Base-by-base conservation (phyloP, 1,284 basidiomycete species). In the Laetiporus sulphureus region DNA sequence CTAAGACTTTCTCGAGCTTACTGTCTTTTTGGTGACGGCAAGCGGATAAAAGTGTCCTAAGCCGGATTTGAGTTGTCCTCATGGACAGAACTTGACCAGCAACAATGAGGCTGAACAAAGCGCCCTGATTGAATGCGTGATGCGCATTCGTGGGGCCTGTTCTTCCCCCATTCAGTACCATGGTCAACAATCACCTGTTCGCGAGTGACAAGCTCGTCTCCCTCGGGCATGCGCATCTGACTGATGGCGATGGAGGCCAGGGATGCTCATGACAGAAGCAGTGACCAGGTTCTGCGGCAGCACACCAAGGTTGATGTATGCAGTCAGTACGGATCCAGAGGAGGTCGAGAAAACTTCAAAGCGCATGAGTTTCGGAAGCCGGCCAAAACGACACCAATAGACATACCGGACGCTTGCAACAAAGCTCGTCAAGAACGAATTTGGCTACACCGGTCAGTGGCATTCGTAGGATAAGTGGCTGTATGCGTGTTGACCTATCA, bases 261-360 rank as follows among this genome's bases (percentile, higher is more conserved):
- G 91, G 55, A 95, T 95, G 58, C 83, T 88, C 91, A 95, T 95
- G 52, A 95, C 85, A 8, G 88, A 91, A 4, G 91, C 87, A 4
- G 91, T 92, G 55, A 95, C 73, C 22, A 95, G 72, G 62, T 89
- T 91, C 62, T 82, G 75, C 13, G 90, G 65, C 23, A 85, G 83
- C 29, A 95, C 86, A 42, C 92, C 92, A 48, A 93, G 66, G 42
- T 64, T 67, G 55, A 94, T 86, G 63, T 94, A 95, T 32, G 89
- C 91, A 42, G 77, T 71, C 42, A 95, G 72, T 13, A 94, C 91
- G 41, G 89, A 90, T 37, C 92, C 92, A 41, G 91, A 83, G 53
- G 94, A 94, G 40, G 91, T 92, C 7, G 91, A 87, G 67, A 91
- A 91, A 30, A 73, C 72, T 73, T 29, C 10, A 11, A 15, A 40